These are phyloP conservation scores for Penicillium sp. DNA, from an alignment of 2,329 filamentous ascomycete species.

Conservation along the genomic window DNA sequence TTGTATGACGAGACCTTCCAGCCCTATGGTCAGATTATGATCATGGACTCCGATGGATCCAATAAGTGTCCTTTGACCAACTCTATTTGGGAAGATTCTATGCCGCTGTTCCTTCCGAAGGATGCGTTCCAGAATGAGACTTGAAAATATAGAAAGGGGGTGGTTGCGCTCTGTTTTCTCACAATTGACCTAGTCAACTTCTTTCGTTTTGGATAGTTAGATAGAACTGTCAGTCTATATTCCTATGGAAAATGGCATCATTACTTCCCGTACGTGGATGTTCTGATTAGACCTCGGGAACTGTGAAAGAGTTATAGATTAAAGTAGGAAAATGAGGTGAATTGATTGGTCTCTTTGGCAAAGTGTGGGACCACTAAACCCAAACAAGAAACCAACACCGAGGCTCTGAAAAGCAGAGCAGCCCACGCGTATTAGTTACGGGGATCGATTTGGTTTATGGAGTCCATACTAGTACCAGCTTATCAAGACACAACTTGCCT, in stretches of 20 bases:
- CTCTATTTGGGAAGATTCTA: conserved; percentile 33
- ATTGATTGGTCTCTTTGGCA: not conserved
- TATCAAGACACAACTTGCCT: too few species aligned
- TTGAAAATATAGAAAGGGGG: not conserved
- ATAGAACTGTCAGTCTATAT: not conserved
- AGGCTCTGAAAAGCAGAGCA: not conserved
- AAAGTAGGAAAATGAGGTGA: too few species aligned
- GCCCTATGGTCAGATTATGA: conserved; percentile 45
- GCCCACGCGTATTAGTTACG: too few species aligned
- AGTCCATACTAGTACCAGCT: too few species aligned
- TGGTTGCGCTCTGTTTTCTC: not conserved
- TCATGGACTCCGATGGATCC: conserved; percentile 44
- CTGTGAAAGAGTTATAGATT: not conserved
- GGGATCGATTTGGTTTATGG: too few species aligned
- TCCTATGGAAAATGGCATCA: not conserved
- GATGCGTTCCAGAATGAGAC: not conserved
- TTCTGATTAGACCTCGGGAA: too few species aligned
- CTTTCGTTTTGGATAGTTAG: not conserved
- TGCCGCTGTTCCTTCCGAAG: conserved; percentile 26
- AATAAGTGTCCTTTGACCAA: conserved; percentile 29
- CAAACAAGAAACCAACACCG: not conserved
- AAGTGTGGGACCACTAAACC: not conserved
- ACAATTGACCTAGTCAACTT: not conserved
- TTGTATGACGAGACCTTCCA: conserved; percentile 46
- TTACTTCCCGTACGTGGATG: not conserved